A percentile compares a stretch with the other conserved stretches of the same genome.
These are phyloP conservation scores for Sporisorium iseilematis-ciliati DNA, from an alignment of 1,284 basidiomycete species.

Conservation along the genomic window DNA sequence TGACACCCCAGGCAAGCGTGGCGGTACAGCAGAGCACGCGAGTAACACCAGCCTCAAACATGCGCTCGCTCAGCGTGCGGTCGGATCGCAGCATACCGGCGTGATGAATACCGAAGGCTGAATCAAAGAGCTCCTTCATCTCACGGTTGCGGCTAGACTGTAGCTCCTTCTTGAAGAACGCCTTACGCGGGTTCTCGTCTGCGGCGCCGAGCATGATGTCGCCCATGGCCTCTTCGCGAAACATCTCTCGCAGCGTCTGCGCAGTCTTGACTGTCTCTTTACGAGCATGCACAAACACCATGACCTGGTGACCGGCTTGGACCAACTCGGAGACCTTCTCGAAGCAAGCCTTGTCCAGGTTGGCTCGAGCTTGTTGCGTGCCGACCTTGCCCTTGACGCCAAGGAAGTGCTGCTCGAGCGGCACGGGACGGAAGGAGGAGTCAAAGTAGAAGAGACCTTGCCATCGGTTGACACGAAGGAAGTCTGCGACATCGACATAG, in stretches of 20 bases:
- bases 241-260: conserved; percentile 84
- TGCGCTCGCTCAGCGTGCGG: conserved; percentile 92
- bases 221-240: conserved; percentile 78
- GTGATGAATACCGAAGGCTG: conserved; percentile 96
- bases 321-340: conserved; percentile 76
- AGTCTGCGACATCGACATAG: conserved; percentile 96
- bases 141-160: conserved; percentile 89
- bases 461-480: conserved; percentile 87
- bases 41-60: conserved; percentile 91
- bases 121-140: conserved; percentile 93
- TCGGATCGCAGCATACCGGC: conserved; percentile 97
- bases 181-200: conserved; percentile 53
- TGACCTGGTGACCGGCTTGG: conserved; percentile 83
- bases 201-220: conserved; percentile 76
- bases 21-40: conserved; percentile 98
- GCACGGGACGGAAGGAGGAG: conserved; percentile 94
- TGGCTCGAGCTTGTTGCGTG: conserved; percentile 80
- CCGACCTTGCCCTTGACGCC: conserved; percentile 93
- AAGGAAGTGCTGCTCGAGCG: conserved; percentile 96
- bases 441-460: conserved; percentile 99
- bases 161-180: conserved; percentile 80
- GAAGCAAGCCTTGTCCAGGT: conserved; percentile 89
- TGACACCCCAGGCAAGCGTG: conserved; percentile 99
- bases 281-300: conserved; percentile 99
- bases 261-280: conserved; percentile 98